Evolutionary conservation across 176 grass and related monocot genomes (phyloP), one percentile per base, ranked within the genome.

Genomic region (Thinopyrum elongatum): DNA sequence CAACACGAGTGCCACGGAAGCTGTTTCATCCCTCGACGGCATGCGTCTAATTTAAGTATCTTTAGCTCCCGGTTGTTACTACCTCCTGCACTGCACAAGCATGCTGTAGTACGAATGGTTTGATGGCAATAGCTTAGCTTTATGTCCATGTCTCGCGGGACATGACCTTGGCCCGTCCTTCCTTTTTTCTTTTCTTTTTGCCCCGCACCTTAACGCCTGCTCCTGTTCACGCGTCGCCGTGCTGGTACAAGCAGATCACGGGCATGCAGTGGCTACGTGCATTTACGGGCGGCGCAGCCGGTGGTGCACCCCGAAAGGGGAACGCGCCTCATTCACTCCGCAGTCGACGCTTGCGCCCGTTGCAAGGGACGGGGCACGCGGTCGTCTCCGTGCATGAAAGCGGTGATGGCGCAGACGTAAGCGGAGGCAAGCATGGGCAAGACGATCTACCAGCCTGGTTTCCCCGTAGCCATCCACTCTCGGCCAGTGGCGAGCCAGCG

Each of bases 241-340:
- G 74, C 13, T 8, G 41, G 72, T 49, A 75, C 72, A 47, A 29
- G 21, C 25, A 7, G 42, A 75, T 47, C 47, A 77, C 74, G 74
- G 47, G 74, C 74, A 51, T 13, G 41, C 41, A 47, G 71, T 49
- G 23, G 23, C 23, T 10, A 49, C 71, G 41, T 23, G 79, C 29
- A 38, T 72, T 36, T 53, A 85, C 64, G 21, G 58, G 21, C 5
- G 57, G 14, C 13, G 82, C 57, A 64, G 82, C 27, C 9, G 58
- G 28, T 23, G 59, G 39, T 65, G 61, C n/a, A 6, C 30, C 65
- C 61, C 39, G 83, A 67, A 85, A 77, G 61, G 5, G 4, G 0
- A n/a, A 29, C 29, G 62, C 62, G 38, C 31, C 44, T 62, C 83
- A 36, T 84, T 84, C 46, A 76, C 58, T 62, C 46, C 47, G 47